Conservation (phyloP, 441 rosid genomes). For the Lepidium campestre region DNA sequence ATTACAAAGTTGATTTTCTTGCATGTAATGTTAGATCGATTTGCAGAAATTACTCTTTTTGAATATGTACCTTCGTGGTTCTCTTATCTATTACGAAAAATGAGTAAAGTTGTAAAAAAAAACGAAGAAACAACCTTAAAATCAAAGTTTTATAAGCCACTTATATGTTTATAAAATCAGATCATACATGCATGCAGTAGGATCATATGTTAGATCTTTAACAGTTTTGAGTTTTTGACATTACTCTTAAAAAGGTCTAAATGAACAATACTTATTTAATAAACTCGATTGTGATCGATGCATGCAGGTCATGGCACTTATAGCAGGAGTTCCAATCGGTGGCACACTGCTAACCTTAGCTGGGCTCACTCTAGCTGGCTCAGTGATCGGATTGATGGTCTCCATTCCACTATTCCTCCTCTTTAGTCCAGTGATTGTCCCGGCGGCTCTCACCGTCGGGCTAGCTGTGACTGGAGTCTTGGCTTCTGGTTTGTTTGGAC, state of each 20-base stretch:
- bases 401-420: slow-evolving; percentile 59
- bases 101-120: too few species aligned
- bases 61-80: too few species aligned
- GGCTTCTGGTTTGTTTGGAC: slow-evolving; percentile 58
- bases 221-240: background rate
- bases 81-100: too few species aligned
- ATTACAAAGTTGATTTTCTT: too few species aligned
- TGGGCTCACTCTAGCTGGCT: slow-evolving; percentile 51
- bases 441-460: slow-evolving; percentile 46
- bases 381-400: slow-evolving; percentile 50
- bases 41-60: too few species aligned
- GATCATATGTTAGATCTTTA: too few species aligned
- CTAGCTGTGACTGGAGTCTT: slow-evolving; percentile 48
- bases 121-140: too few species aligned
- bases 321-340: slow-evolving; percentile 49
- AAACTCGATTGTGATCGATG: slow-evolving; percentile 28
- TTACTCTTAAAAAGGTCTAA: background rate
- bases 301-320: slow-evolving; percentile 44
- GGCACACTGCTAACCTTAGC: slow-evolving; percentile 55
- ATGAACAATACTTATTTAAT: background rate
- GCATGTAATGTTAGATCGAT: too few species aligned
- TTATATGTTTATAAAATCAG: background rate
- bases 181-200: background rate
- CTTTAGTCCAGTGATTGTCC: slow-evolving; percentile 77
- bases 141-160: background rate